Evolutionary conservation across 352 stramenopile species (phyloP), one percentile per base, ranked within the genome.

Genomic region (Pythium phragmiticola): DNA sequence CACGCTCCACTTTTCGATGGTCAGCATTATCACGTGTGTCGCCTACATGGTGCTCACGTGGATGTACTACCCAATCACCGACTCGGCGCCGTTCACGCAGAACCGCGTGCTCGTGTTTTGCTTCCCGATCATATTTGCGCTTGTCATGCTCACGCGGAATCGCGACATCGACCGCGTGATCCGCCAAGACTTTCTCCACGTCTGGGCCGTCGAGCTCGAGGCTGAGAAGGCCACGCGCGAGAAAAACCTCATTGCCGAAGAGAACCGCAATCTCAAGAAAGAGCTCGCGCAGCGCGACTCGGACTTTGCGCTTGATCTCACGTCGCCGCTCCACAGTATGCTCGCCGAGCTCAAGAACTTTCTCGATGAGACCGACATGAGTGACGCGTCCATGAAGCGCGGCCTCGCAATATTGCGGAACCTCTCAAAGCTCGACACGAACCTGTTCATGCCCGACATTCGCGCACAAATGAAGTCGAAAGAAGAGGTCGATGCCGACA

Each of bases 361-460:
- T 52, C 69, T 91, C 1, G 80, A 92, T 45, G 69, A 86, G 2
- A 77, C 81, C 7, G 78, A 89, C 23, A 77, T 94, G 70, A 89
- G 73, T 47, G 72, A 86, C 0, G 73, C 81, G 23, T 63, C 82
- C 30, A 79, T 73, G 28, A 75, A 84, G 17, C 79, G 80, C 9
- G 75, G 82, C 2, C 82, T 88, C 63, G 71, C 69, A 42, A 92
- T 94, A 28, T 60, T 94, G 0, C 67, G 71, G 17, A 87, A 87
- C 45, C 72, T 94, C 12, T 76, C 84, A 30, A 88, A 87, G 54
- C 72, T 90, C 19, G 84, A 89, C 47, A 85, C 85, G n/a, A 92
- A 94, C 71, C 51, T 94, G 17, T 94, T 94, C 59, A 78, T 89
- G 41, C 84, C 84, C 11, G 82, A 94, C 37, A 90, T 94, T 42